Conservation (phyloP, 2,329 filamentous ascomycete species). For the Botrytis squamosa region DNA sequence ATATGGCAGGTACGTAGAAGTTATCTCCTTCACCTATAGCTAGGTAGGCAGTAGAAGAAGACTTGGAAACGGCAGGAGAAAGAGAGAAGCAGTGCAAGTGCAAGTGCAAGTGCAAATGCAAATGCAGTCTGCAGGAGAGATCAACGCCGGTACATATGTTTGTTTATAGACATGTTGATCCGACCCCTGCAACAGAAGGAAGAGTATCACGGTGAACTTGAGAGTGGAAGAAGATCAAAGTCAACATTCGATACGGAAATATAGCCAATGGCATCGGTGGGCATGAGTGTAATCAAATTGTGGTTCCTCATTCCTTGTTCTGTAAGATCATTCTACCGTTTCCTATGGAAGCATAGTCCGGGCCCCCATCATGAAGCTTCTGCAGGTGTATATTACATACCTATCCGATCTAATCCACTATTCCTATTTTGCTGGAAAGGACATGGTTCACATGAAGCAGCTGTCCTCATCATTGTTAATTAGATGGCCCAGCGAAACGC, state of each 20-base stretch:
- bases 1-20: not conserved
- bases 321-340: not conserved
- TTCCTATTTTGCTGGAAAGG: not conserved
- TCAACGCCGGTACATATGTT: conserved; percentile 10
- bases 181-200: not conserved
- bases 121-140: conserved; percentile 12
- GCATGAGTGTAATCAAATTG: not conserved
- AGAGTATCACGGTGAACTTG: not conserved
- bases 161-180: not conserved
- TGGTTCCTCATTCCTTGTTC: conserved; percentile 11
- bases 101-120: not conserved
- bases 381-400: conserved; percentile 3
- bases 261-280: conserved; percentile 11
- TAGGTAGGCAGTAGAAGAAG: not conserved
- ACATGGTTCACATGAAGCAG: not conserved
- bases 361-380: conserved; percentile 13
- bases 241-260: not conserved
- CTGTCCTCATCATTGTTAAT: not conserved
- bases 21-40: not conserved
- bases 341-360: conserved; percentile 10
- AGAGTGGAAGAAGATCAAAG: conserved; percentile 4
- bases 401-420: conserved; percentile 1
- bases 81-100: not conserved
- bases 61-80: not conserved
- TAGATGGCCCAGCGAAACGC: not conserved